Conservation (phyloP, 140 eudicot species). For the Bidens hawaiensis region DNA sequence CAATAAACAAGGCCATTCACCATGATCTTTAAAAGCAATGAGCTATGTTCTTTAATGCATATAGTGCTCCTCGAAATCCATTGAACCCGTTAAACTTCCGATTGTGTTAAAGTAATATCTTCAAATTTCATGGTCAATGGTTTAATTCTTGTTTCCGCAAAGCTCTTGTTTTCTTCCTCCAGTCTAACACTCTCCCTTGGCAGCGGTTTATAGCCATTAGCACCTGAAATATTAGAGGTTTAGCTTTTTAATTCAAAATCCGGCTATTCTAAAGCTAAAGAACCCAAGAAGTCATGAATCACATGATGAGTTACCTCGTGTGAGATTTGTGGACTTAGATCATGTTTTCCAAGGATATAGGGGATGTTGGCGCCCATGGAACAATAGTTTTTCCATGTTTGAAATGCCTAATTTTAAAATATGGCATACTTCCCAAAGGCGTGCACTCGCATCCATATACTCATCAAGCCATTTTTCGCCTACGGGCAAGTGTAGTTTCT, state of each 20-base stretch:
- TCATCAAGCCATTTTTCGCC: conserved; percentile 98
- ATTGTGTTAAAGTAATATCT: conserved; percentile 36
- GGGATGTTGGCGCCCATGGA: conserved; percentile 48
- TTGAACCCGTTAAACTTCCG: conserved; percentile 62
- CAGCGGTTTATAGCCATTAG: conserved; percentile 59
- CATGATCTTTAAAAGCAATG: conserved; percentile 63
- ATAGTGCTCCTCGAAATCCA: conserved; percentile 80
- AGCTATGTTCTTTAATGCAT: conserved; percentile 61
- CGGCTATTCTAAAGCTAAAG: not conserved
- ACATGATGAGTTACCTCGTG: conserved; percentile 45
- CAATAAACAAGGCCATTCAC: conserved; percentile 66
- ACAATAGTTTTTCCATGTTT: conserved; percentile 62
- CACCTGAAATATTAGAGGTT: conserved; percentile 38
- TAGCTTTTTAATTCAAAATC: not conserved
- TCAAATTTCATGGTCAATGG: conserved; percentile 52
- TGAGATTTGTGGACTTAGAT: conserved; percentile 41
- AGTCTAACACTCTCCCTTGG: conserved; percentile 77
- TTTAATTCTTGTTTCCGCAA: conserved; percentile 62
- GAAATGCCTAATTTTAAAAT: conserved; percentile 61
- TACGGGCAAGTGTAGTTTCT: conserved; percentile 62
- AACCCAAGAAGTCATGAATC: not conserved
- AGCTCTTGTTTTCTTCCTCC: conserved; percentile 71
- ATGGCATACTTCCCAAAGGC: conserved; percentile 94
- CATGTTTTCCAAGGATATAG: conserved; percentile 50
- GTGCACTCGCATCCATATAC: conserved; percentile 92